A percentile compares a stretch with the other conserved stretches of the same genome.
phyloP scores from a whole-genome alignment of 2,329 filamentous ascomycete genomes.

The Pezicula carpinea region DNA sequence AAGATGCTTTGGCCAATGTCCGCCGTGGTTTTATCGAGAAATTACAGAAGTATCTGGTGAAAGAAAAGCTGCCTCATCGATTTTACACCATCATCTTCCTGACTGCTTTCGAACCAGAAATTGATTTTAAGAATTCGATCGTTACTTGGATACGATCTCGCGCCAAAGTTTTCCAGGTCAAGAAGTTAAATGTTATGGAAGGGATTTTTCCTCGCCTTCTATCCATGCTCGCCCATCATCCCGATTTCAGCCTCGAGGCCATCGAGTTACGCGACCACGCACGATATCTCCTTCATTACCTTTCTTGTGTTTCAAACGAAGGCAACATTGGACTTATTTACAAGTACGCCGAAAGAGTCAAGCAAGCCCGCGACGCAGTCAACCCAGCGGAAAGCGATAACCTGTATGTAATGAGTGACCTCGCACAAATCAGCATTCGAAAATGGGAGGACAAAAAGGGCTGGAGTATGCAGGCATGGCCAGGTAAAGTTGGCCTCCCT shows the following conservation, averaged over 20 bases:
- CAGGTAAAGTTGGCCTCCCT: slow-evolving; percentile 76
- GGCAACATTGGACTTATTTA: slow-evolving; percentile 85
- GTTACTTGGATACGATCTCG: slow-evolving; percentile 88
- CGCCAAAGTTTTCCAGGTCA: slow-evolving; percentile 57
- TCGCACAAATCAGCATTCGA: slow-evolving; percentile 76
- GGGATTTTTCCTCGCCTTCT: slow-evolving; percentile 76
- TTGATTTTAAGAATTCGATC: slow-evolving; percentile 67
- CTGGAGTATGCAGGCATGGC: slow-evolving; percentile 81
- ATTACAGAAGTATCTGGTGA: slow-evolving; percentile 84
- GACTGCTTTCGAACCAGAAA: slow-evolving; percentile 81
- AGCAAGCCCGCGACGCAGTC: slow-evolving; percentile 81
- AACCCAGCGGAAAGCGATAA: slow-evolving; percentile 62
- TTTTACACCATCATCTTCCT: slow-evolving; percentile 91
- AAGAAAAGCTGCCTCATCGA: slow-evolving; percentile 62
- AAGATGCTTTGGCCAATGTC: slow-evolving; percentile 71
- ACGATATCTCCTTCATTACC: slow-evolving; percentile 85
- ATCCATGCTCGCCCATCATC: slow-evolving; percentile 87
- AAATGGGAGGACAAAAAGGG: slow-evolving; percentile 82
- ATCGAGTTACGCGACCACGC: slow-evolving; percentile 76
- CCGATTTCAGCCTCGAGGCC: slow-evolving; percentile 69
- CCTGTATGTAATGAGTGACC: slow-evolving; percentile 82
- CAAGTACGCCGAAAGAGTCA: slow-evolving; percentile 88
- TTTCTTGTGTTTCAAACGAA: slow-evolving; percentile 76
- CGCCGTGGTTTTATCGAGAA: slow-evolving; percentile 76
- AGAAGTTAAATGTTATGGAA: slow-evolving; percentile 67